Evolutionary conservation across 1,284 basidiomycete species (phyloP).

Genomic region (Sphagnurus paluster): DNA sequence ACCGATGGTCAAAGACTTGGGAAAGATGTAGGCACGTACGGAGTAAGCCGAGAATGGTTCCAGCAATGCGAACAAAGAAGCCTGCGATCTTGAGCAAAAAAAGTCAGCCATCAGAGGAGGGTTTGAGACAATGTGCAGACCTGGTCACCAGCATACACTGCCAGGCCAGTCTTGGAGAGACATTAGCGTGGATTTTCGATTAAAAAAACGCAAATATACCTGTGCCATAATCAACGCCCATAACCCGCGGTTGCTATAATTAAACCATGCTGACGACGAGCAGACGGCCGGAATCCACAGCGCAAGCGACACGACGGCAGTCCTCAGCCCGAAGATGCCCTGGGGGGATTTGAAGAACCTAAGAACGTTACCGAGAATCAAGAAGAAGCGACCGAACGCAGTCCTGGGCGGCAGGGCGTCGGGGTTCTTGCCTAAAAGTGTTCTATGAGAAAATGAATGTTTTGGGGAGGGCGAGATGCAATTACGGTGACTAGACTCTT

Average conservation of each 20-base stretch:
- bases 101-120: not conserved
- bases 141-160: slow-evolving; percentile 42
- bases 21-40: slow-evolving; percentile 20
- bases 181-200: no score
- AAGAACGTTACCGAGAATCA: slow-evolving; percentile 27
- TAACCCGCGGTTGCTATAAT: slow-evolving; percentile 40
- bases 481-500: slow-evolving; percentile 2
- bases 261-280: slow-evolving; percentile 37
- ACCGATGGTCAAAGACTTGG: not conserved
- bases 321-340: slow-evolving; percentile 38
- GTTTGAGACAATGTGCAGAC: slow-evolving; percentile 19
- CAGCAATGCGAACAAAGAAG: slow-evolving; percentile 32
- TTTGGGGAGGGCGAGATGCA: not conserved
- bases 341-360: slow-evolving; percentile 35
- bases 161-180: slow-evolving; percentile 30
- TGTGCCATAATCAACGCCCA: slow-evolving; percentile 47
- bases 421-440: slow-evolving; percentile 30
- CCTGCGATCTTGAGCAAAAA: slow-evolving; percentile 27
- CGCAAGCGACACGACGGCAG: slow-evolving; percentile 39
- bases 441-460: not conserved
- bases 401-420: slow-evolving; percentile 37
- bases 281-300: slow-evolving; percentile 43
- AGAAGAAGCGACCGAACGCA: slow-evolving; percentile 27
- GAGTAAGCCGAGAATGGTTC: slow-evolving; percentile 34
- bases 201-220: slow-evolving; percentile 18